Evolutionary conservation across 306 rosid genomes (phyloP).

Genomic region (Casuarina glauca): DNA sequence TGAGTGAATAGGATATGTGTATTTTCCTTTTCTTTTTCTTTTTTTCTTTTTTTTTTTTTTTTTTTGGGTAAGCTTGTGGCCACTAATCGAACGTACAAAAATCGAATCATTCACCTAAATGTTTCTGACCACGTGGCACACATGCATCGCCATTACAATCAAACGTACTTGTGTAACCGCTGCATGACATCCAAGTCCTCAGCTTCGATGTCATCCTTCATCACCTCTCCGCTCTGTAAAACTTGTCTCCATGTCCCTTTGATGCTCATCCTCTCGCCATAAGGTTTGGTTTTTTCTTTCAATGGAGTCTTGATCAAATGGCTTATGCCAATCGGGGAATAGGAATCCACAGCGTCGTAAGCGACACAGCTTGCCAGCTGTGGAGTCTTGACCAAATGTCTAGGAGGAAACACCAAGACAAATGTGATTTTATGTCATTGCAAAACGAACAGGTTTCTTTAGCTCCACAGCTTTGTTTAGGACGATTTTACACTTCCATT

Average conservation of each 20-base stretch:
- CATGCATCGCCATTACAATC: conserved; percentile 38
- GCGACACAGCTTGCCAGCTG: conserved; percentile 27
- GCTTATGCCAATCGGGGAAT: no score
- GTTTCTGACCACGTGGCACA: conserved; percentile 38
- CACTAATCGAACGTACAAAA: background rate
- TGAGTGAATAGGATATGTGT: background rate
- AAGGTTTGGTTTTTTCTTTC: no score
- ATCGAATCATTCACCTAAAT: background rate
- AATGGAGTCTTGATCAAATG: no score
- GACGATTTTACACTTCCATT: conserved; percentile 32
- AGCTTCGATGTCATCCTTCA: conserved; percentile 11
- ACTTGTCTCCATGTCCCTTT: background rate
- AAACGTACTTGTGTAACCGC: conserved; percentile 11
- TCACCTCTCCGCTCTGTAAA: background rate
- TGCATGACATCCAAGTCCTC: conserved; percentile 17
- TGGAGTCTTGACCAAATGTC: conserved; percentile 26
- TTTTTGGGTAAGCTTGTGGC: background rate
- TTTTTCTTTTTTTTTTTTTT: background rate
- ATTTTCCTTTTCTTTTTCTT: background rate
- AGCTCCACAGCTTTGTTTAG: conserved; percentile 41
- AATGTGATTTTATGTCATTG: conserved; percentile 21
- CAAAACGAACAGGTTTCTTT: conserved; percentile 24
- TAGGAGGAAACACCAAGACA: conserved; percentile 24
- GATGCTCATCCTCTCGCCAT: no score
- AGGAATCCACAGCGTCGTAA: conserved; percentile 1